Base-by-base conservation (phyloP, 768 basidiomycete genomes). In the Boletales sp. region DNA sequence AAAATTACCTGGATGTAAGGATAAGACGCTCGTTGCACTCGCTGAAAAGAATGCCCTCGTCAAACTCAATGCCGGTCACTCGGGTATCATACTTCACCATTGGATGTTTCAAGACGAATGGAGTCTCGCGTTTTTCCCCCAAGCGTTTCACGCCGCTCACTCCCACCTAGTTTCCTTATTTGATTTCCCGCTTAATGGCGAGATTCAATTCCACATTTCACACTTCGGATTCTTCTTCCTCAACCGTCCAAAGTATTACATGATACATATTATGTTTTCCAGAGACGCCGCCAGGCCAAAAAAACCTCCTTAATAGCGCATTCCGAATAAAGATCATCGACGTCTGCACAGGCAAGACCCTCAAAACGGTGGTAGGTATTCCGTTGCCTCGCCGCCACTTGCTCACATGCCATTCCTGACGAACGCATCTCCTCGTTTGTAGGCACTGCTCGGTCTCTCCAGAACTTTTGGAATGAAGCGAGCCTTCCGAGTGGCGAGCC, bases 291-390 rank as follows among this genome's bases (percentile, higher is more conserved):
- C 90, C 30, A 90, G 90, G 65, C 88, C 88, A 10, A 87, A 89
- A 68, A 97, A 97, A 65, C 75, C 76, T 99, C 9, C 76, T 99
- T n/a, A 92, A 95, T 58, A 79, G 79, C 34, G 79, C 84, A 14
- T 89, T 86, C 70, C 83, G 92, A 47, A 82, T 97, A 63, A 95
- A 93, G 68, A 80, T 99, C n/a, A 90, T 93, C 14, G 97, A 99
- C 67, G 98, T 98, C 69, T 97, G 97, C 7, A 94, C 92, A 6
- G 92, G 92, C 17, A 87, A 89, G 69, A 73, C 89, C 53, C 70
- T 84, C 31, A 84, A 52, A 63, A 76, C 18, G 74, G 72, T 45
- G 68, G 83, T 84, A 48, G 60, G 82, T 69, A 11, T 9, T 44
- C 1, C 15, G 17, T 18, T 40, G 12, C 2, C 36, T 17, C 11